Evolutionary conservation across 495 filamentous ascomycete species (phyloP), one percentile per base, ranked within the genome.

Genomic region (Cudoniella acicularis): DNA sequence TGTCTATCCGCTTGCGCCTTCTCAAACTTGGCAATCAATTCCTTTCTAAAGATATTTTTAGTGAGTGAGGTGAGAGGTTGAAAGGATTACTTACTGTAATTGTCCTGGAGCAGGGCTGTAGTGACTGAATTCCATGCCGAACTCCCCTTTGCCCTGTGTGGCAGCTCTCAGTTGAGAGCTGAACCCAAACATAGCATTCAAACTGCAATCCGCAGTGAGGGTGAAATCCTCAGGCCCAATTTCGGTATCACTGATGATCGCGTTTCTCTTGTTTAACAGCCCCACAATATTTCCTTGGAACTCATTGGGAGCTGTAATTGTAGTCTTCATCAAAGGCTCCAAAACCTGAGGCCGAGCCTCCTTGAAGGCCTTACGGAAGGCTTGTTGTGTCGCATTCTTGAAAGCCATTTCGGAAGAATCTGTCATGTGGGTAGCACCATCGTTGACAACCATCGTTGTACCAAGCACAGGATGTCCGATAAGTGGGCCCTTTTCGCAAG

Each of bases 371-470:
- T 97, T 96, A 63, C 90, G 87, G 87, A 98, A 98, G 11, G 95
- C 95, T 77, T 96, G 90, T 77, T 95, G 90, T 25, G 94, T 96
- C 23, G 95, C 92, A 58, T 84, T 90, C 73, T 90, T 96, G 87
- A 99, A 99, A n/a, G 95, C 85, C 83, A 91, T 92, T 82, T 99
- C 95, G 43, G 89, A 93, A 2, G 94, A 98, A 76, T 99, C 95
- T 16, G 94, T 98, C 77, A 96, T 92, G 80, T 99, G 95, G 1
- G 91, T 99, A 27, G 92, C 91, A 70, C 95, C 95, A 67, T 99
- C 95, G 72, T 94, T 96, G 75, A 99, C 79, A 49, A 96, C 81
- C 92, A 99, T 96, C 66, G 71, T 77, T 2, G 90, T 81, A 26
- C 94, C 95, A 21, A 99, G 84, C 45, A 99, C 92, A 70, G 83